Evolutionary conservation across 2,329 filamentous ascomycete species (phyloP).

Genomic region (Eurotiales sp.): DNA sequence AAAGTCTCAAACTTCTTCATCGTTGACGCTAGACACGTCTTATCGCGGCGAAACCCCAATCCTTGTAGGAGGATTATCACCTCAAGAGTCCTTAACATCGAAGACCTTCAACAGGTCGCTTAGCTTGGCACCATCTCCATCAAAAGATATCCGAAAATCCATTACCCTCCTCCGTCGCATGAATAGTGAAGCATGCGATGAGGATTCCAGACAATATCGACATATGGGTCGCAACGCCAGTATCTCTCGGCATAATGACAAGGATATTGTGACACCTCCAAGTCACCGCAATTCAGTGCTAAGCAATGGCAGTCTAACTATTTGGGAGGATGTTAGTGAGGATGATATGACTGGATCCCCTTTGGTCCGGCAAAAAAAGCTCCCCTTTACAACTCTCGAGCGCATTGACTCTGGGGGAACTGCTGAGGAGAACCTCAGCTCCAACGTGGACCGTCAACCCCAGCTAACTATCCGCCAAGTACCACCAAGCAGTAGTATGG

Average conservation of each 20-base stretch:
- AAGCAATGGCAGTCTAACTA: conserved; percentile 25
- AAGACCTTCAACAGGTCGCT: conserved; percentile 17
- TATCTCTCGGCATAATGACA: not conserved
- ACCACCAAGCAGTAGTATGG: conserved; percentile 12
- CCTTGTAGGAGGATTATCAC: not conserved
- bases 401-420: conserved; percentile 13
- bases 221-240: conserved; percentile 12
- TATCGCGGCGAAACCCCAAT: not conserved
- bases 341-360: conserved; percentile 5
- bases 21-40: conserved; percentile 1
- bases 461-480: conserved; percentile 5
- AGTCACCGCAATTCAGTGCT: conserved; percentile 17
- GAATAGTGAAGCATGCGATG: conserved; percentile 20
- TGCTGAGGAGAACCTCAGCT: conserved; percentile 5
- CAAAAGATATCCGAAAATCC: conserved; percentile 26
- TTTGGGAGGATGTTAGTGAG: conserved; percentile 35
- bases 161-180: conserved; percentile 25
- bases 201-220: conserved; percentile 15
- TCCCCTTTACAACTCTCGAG: conserved; percentile 12
- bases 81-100: conserved; percentile 10
- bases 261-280: conserved; percentile 5
- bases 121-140: conserved; percentile 13
- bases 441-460: not conserved
- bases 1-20: conserved; percentile 17
- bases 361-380: conserved; percentile 9